Base-by-base conservation (phyloP, 2,329 filamentous ascomycete species). In the Chaetomiaceae sp. region DNA sequence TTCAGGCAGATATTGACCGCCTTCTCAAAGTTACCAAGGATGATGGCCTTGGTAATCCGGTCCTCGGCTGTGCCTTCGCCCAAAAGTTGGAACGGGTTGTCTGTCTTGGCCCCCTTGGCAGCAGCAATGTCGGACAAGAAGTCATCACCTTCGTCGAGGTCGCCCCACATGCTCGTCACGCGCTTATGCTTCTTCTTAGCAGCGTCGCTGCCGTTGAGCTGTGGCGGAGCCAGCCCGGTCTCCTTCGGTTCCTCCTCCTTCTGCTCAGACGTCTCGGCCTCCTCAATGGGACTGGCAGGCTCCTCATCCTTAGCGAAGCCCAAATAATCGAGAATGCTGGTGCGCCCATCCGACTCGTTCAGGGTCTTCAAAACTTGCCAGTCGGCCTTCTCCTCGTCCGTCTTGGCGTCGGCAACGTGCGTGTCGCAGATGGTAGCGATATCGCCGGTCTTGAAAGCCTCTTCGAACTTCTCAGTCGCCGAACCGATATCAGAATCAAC, bases 351-450 rank as follows among this genome's bases (percentile, higher is more conserved):
- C 25, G 87, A 83, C 3, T 88, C 85, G 43, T 92, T 86, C 54
- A 99, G 71, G 2, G 90, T 93, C 68, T 93, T 85, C 67, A 99
- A 89, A 33, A 97, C 89, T 58, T 87, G 86, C 93, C 93, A 99
- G 68, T 97, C 92, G 4, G 88, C 87, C 74, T 90, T 96, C 66
- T 97, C 93, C 58, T 95, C 89, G 1, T 96, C 91, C 0, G 83
- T 88, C 63, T 82, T 83, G 16, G 91, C 86, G 55, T 83, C 74
- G 21, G 83, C 74, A 55, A 90, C 84, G 64, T 92, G 87, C 19
- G 83, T 78, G 63, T 91, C 83, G 65, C 91, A 96, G 54, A 99
- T 87, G 37, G 76, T 76, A 4, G 78, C 77, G 16, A 99, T 72
- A 64, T 97, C 82, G 20, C 90, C 91, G 50, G 82, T 79, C 62